These are phyloP conservation scores for Xerocomus minutiporus DNA, from an alignment of 1,284 basidiomycete genomes.

Conservation along the genomic window DNA sequence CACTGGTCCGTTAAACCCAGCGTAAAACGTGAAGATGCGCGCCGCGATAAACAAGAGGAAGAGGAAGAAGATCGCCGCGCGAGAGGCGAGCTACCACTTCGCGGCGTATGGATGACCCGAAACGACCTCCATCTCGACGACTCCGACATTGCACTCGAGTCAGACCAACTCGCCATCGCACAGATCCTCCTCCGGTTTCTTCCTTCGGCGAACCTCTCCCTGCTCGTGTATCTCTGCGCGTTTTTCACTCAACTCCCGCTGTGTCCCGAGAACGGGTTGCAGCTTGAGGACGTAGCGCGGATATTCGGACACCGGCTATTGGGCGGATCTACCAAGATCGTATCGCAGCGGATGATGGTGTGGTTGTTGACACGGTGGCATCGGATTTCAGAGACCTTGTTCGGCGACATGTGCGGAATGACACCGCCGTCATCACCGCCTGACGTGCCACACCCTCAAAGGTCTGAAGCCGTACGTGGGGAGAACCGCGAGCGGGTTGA, in stretches of 20 bases:
- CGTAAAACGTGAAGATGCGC: conserved; percentile 33
- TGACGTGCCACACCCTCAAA: not conserved
- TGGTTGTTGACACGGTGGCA: conserved; percentile 29
- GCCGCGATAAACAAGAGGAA: conserved; percentile 21
- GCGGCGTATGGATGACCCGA: conserved; percentile 1
- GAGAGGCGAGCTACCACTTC: conserved; percentile 15
- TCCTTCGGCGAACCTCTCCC: conserved; percentile 50
- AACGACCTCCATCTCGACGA: conserved; percentile 12
- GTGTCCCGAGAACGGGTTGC: conserved; percentile 30
- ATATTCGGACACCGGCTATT: conserved; percentile 30
- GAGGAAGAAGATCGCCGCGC: conserved; percentile 27
- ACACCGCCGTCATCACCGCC: conserved; percentile 14
- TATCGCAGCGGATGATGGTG: conserved; percentile 32
- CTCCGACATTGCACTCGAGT: conserved; percentile 25
- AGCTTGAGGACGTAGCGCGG: conserved; percentile 31
- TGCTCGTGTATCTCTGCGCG: conserved; percentile 58
- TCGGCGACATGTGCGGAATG: conserved; percentile 27
- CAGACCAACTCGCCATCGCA: conserved; percentile 40
- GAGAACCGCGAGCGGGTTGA: conserved; percentile 7
- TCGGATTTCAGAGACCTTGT: conserved; percentile 24
- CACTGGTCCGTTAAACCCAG: conserved; percentile 47
- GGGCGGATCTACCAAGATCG: conserved; percentile 20
- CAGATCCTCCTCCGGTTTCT: conserved; percentile 59
- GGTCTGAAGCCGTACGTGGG: not conserved
- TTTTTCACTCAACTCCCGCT: conserved; percentile 46